Conservation (phyloP, 2,329 filamentous ascomycete genomes). For the Geosmithia morbida region DNA sequence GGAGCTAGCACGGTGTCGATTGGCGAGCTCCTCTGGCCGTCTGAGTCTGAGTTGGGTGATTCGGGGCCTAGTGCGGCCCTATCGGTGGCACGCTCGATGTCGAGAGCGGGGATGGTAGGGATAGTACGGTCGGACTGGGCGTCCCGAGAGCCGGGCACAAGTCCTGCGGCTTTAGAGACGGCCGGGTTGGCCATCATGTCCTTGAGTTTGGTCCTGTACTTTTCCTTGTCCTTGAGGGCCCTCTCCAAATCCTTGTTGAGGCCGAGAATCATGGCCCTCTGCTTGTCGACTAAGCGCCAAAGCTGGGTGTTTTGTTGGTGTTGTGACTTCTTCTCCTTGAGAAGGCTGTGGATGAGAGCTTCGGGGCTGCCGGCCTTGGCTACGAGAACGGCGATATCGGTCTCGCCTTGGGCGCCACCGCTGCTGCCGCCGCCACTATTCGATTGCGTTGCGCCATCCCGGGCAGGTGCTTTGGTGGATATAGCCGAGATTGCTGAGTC, state of each 20-base stretch:
- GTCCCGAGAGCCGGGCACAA: background rate
- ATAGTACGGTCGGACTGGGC: background rate
- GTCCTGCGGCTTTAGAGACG: constrained; percentile 13
- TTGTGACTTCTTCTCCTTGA: constrained; percentile 84
- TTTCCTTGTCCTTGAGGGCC: constrained; percentile 85
- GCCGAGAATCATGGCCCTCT: constrained; percentile 82
- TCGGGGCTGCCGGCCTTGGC: constrained; percentile 79
- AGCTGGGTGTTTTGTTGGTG: constrained; percentile 82
- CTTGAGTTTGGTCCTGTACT: constrained; percentile 81
- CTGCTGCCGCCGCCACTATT: background rate
- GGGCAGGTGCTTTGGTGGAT: constrained; percentile 45
- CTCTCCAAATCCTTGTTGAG: constrained; percentile 90
- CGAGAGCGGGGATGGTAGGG: constrained; percentile 7
- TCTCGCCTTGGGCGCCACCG: constrained; percentile 22
- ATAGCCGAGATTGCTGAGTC: constrained; percentile 82
- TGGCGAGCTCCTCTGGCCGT: constrained; percentile 40
- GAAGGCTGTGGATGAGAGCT: constrained; percentile 71
- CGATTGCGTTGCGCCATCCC: constrained; percentile 15
- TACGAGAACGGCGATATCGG: constrained; percentile 68
- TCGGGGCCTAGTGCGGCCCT: constrained; percentile 14
- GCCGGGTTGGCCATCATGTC: constrained; percentile 41
- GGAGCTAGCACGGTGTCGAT: constrained; percentile 44
- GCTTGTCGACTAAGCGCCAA: constrained; percentile 94
- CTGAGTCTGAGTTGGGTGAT: constrained; percentile 35
- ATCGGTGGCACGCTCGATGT: constrained; percentile 6